Evolutionary conservation across 1,284 basidiomycete species (phyloP).

Genomic region (Kalmanozyma brasiliensis): DNA sequence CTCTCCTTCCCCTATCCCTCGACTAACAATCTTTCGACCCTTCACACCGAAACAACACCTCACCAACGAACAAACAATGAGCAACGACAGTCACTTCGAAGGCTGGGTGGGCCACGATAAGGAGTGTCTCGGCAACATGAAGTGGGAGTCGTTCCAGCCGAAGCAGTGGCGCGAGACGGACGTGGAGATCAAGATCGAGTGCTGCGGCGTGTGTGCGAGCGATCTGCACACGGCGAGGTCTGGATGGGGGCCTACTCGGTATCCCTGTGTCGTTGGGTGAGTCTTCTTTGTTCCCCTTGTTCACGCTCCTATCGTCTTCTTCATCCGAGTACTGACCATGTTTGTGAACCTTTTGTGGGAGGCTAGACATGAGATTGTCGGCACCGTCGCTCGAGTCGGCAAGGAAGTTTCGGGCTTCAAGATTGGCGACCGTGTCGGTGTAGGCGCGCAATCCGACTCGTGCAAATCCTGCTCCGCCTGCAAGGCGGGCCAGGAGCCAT

Average conservation of each 20-base stretch:
- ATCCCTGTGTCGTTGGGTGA: conserved; percentile 49
- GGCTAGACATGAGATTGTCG: conserved; percentile 74
- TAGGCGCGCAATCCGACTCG: conserved; percentile 74
- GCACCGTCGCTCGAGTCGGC: conserved; percentile 69
- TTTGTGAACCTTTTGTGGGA: not conserved
- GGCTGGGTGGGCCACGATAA: conserved; percentile 59
- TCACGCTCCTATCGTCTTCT: too few relatives aligned
- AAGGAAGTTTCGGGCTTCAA: conserved; percentile 72
- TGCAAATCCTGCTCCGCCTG: conserved; percentile 74
- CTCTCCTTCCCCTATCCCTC: too few relatives aligned
- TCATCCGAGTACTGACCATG: too few relatives aligned
- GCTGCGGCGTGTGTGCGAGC: conserved; percentile 52
- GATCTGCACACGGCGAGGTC: conserved; percentile 57
- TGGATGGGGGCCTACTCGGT: conserved; percentile 57
- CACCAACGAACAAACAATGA: conserved; percentile 3
- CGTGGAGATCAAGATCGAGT: conserved; percentile 54
- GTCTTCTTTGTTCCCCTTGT: not conserved
- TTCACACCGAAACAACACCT: not conserved
- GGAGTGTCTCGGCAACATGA: conserved; percentile 52
- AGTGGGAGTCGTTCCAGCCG: conserved; percentile 49
- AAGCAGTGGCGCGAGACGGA: conserved; percentile 55
- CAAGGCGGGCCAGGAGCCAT: conserved; percentile 66
- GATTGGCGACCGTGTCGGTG: conserved; percentile 75
- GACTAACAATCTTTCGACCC: too few relatives aligned
- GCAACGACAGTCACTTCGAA: conserved; percentile 51